Base-by-base conservation (phyloP, 192 early-diverging fungal species). In the Coemansia sp. region DNA sequence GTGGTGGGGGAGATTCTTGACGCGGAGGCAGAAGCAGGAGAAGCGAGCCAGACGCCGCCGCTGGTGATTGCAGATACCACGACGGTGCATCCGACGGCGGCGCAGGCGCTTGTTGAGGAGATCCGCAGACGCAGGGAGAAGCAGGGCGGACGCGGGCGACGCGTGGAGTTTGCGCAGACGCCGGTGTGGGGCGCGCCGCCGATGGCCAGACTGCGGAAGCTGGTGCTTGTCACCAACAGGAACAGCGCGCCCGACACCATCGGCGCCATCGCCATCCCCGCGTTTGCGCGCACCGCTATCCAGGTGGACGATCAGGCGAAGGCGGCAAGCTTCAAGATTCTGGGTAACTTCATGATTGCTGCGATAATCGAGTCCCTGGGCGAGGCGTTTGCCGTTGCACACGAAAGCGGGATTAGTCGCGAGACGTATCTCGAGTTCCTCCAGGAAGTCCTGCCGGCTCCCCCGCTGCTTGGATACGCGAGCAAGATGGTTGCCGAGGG, bases 341-440 rank as follows among this genome's bases (percentile, higher is more conserved):
- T 86, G 42, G 89, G 89, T 57, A 92, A 92, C 61, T 92, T 87
- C 49, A 84, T 92, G 61, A 72, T 92, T 22, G 72, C 71, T 0
- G 69, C 84, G 2, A 69, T 81, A 5, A 64, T 89, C 17, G 89
- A 92, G 69, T 61, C 87, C 4, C 49, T 92, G 8, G 86, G 88
- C 0, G 88, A 92, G 59, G 91, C 86, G 5, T 60, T 88, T 46
- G 87, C 84, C 0, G 79, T 91, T 1, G 87, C 86, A 0, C 86
- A 88, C 42, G 81, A 81, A 45, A 41, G 64, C 5, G 87, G 79
- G 4, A 41, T 90, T 16, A 75, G 85, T 5, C 75, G 86, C 43
- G 76, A 82, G 7, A 77, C 86, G 20, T 76, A 87, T 14, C 44
- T 85, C 11, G 71, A 86, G 12, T 86, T 90, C 43, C 57, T 90